Conservation (phyloP, 2,329 filamentous ascomycete genomes). For the Furcasterigmium furcatum region DNA sequence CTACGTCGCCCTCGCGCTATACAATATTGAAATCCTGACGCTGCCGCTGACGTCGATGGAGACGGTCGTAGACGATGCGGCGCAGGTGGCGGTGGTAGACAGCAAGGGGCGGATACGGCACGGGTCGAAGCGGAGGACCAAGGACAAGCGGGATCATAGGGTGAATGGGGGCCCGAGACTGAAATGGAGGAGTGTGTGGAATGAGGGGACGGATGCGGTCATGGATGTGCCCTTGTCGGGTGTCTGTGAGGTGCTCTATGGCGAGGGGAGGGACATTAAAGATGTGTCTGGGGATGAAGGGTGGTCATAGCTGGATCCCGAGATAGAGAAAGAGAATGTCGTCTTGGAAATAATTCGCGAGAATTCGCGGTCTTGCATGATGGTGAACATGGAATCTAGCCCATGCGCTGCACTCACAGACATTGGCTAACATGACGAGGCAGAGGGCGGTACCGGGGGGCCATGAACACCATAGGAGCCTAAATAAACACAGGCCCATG, state of each 20-base stretch:
- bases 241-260: slow-evolving; percentile 92
- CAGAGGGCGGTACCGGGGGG: too few relatives aligned
- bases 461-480: too few relatives aligned
- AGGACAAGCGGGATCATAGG: slow-evolving; percentile 29
- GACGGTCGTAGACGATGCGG: slow-evolving; percentile 88
- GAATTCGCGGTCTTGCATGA: too few relatives aligned
- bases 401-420: too few relatives aligned
- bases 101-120: slow-evolving; percentile 52
- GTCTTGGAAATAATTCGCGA: too few relatives aligned
- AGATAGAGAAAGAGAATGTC: too few relatives aligned
- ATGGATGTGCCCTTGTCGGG: slow-evolving; percentile 95
- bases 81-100: slow-evolving; percentile 81
- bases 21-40: slow-evolving; percentile 88
- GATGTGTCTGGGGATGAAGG: slow-evolving; percentile 15
- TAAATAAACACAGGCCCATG: neutral
- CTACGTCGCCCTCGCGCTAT: slow-evolving; percentile 85
- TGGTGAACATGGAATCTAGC: too few relatives aligned
- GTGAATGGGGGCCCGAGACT: slow-evolving; percentile 32
- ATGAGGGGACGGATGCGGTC: slow-evolving; percentile 89
- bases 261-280: slow-evolving; percentile 45
- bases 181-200: slow-evolving; percentile 85
- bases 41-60: slow-evolving; percentile 76
- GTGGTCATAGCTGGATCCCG: too few relatives aligned
- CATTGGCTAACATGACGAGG: too few relatives aligned
- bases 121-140: slow-evolving; percentile 26